Conservation (phyloP, 768 basidiomycete species). For the Pisolithus marmoratus region DNA sequence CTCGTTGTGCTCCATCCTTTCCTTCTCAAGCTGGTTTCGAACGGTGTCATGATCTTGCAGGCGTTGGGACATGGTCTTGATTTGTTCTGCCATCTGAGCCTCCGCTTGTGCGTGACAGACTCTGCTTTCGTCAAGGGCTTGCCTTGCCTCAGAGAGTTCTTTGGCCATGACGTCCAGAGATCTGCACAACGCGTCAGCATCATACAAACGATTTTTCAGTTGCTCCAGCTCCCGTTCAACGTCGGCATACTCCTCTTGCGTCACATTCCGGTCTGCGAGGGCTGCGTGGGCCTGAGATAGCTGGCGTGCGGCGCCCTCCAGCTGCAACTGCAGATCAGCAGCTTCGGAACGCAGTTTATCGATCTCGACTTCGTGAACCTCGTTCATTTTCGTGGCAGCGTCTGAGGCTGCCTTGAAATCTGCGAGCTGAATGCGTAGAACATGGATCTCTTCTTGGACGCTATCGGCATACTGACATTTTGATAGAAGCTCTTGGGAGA, state of each 20-base stretch:
- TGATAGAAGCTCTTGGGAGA: conserved; percentile 14
- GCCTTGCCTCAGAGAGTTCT: conserved; percentile 32
- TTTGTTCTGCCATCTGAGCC: conserved; percentile 25
- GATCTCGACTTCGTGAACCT: neutral
- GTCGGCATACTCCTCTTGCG: neutral
- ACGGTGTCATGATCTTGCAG: conserved; percentile 9
- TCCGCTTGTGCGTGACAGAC: conserved; percentile 30
- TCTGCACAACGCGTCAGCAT: conserved; percentile 33
- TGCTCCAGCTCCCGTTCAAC: neutral
- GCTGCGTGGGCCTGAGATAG: conserved; percentile 1
- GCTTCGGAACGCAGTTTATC: conserved; percentile 4
- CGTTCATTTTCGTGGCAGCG: neutral
- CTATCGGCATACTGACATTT: conserved; percentile 1
- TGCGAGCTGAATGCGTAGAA: conserved; percentile 8
- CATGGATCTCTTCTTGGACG: conserved; percentile 8
- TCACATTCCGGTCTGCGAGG: conserved; percentile 2
- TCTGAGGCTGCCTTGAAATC: conserved; percentile 2
- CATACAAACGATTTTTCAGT: conserved; percentile 8
- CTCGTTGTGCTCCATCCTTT: conserved; percentile 6
- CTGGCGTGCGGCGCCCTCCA: conserved; percentile 1
- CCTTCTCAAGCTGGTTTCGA: conserved; percentile 8
- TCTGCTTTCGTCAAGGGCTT: conserved; percentile 28
- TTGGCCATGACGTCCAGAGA: conserved; percentile 32
- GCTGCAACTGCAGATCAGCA: neutral
- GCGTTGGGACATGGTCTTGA: conserved; percentile 15